These are phyloP conservation scores for Leucoagaricus sp. DNA, from an alignment of 1,284 basidiomycete genomes.

Conservation along the genomic window DNA sequence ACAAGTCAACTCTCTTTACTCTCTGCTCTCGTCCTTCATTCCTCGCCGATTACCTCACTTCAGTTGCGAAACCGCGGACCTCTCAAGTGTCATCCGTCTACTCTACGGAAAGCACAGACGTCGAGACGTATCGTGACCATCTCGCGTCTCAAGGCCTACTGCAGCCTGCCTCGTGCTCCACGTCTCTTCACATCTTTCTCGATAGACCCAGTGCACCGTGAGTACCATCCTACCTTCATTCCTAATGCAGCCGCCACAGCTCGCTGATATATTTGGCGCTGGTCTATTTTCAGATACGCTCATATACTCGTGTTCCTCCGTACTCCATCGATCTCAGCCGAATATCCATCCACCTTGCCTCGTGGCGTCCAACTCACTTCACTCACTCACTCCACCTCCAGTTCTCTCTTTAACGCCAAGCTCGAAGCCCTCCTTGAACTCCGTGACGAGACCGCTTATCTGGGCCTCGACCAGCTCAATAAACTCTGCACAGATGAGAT, in stretches of 20 bases:
- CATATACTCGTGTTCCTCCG: slow-evolving; percentile 74
- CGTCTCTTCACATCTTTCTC: slow-evolving; percentile 68
- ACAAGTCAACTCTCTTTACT: slow-evolving; percentile 65
- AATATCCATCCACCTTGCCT: slow-evolving; percentile 56
- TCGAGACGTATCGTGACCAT: slow-evolving; percentile 55
- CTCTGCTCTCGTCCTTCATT: slow-evolving; percentile 67
- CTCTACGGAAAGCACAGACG: slow-evolving; percentile 48
- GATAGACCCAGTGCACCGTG: slow-evolving; percentile 78
- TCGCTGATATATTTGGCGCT: too few relatives aligned
- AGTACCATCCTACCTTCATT: slow-evolving; percentile 32
- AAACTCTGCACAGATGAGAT: slow-evolving; percentile 70
- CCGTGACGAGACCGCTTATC: slow-evolving; percentile 72
- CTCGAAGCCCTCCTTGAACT: slow-evolving; percentile 70
- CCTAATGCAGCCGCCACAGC: slow-evolving; percentile 7
- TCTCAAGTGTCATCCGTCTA: slow-evolving; percentile 53
- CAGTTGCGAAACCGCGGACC: slow-evolving; percentile 39
- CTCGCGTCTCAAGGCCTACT: slow-evolving; percentile 59
- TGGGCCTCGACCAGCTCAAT: slow-evolving; percentile 62
- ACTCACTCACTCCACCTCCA: slow-evolving; percentile 55
- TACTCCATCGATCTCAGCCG: slow-evolving; percentile 44
- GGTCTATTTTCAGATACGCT: slow-evolving; percentile 50
- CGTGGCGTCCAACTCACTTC: slow-evolving; percentile 48
- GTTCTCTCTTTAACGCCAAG: slow-evolving; percentile 45
- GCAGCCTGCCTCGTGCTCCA: slow-evolving; percentile 38
- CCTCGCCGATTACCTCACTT: slow-evolving; percentile 57